A percentile compares a stretch with the other conserved stretches of the same genome.
Evolutionary conservation across 345 rosid genomes (phyloP).

Genomic region (Arabis alpina): DNA sequence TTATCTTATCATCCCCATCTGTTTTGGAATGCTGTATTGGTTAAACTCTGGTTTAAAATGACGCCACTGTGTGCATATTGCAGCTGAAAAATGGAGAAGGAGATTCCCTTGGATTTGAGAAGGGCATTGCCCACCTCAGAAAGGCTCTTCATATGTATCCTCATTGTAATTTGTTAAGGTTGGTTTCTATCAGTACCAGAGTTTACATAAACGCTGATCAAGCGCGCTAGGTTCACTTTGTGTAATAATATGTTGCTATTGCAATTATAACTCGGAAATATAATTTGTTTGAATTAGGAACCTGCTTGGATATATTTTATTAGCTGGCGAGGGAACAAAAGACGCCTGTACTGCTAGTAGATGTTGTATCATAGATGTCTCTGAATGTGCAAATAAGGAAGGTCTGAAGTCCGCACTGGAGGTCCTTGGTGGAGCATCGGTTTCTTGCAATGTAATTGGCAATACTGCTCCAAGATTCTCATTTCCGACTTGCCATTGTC

Average conservation of each 20-base stretch:
- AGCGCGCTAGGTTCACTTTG: not conserved
- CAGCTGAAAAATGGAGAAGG: slow-evolving; percentile 76
- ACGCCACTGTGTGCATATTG: slow-evolving; percentile 35
- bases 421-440: slow-evolving; percentile 81
- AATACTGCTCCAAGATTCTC: slow-evolving; percentile 69
- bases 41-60: slow-evolving; percentile 6
- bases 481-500: slow-evolving; percentile 77
- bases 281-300: slow-evolving; percentile 57
- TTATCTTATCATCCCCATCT: not conserved
- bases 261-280: slow-evolving; percentile 10
- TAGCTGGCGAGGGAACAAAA: slow-evolving; percentile 63
- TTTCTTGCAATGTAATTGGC: slow-evolving; percentile 84
- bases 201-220: not conserved
- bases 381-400: slow-evolving; percentile 49
- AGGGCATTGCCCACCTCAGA: slow-evolving; percentile 74
- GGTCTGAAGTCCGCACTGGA: slow-evolving; percentile 69
- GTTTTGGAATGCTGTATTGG: not conserved
- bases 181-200: slow-evolving; percentile 23
- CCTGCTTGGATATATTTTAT: slow-evolving; percentile 81
- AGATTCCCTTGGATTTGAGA: slow-evolving; percentile 62
- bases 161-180: slow-evolving; percentile 78
- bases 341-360: slow-evolving; percentile 63
- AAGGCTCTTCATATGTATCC: slow-evolving; percentile 84
- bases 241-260: slow-evolving; percentile 20
- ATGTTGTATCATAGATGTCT: slow-evolving; percentile 56